Evolutionary conservation across 2,329 filamentous ascomycete species (phyloP).

Genomic region (Neofusicoccum umdonicola): DNA sequence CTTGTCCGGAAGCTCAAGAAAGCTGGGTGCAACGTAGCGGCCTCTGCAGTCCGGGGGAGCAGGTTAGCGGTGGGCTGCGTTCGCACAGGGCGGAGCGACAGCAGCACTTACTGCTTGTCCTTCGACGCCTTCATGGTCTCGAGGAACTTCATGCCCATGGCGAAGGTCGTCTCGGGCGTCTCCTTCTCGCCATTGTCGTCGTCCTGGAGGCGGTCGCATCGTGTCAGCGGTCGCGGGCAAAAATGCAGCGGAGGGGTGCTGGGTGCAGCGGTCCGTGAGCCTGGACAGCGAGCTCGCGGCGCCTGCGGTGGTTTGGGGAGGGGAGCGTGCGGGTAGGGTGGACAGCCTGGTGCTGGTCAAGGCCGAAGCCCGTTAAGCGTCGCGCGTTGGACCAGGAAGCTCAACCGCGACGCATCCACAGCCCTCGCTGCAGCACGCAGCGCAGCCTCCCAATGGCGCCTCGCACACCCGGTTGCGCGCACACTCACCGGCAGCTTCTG

Average conservation of each 20-base stretch:
- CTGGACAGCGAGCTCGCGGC: conserved; percentile 8
- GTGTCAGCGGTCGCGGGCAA: conserved; percentile 11
- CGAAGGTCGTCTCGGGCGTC: conserved; percentile 65
- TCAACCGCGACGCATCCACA: conserved; percentile 13
- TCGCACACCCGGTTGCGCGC: neutral
- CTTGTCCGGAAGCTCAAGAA: conserved; percentile 67
- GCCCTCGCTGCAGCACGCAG: conserved; percentile 20
- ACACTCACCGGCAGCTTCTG: conserved; percentile 58
- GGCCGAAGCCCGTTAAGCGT: conserved; percentile 19
- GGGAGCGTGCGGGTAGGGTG: conserved; percentile 28
- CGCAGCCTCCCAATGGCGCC: conserved; percentile 7
- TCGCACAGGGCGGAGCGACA: conserved; percentile 14
- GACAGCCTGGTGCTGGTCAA: conserved; percentile 22
- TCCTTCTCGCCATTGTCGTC: conserved; percentile 43
- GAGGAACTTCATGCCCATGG: conserved; percentile 70
- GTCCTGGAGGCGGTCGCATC: conserved; percentile 25
- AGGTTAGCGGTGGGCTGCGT: conserved; percentile 7
- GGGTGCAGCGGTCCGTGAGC: conserved; percentile 3
- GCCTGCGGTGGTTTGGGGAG: conserved; percentile 26
- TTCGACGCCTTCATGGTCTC: conserved; percentile 72
- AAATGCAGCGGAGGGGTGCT: neutral
- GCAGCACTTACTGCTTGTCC: conserved; percentile 70
- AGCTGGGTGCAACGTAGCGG: conserved; percentile 70
- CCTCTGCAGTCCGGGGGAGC: conserved; percentile 44
- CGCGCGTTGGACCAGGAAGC: conserved; percentile 17